Percentiles rank a stretch among this genome's conserved stretches.
These are phyloP conservation scores for Flaveria robusta DNA, from an alignment of 129 eudicot genomes.

Conservation along the genomic window DNA sequence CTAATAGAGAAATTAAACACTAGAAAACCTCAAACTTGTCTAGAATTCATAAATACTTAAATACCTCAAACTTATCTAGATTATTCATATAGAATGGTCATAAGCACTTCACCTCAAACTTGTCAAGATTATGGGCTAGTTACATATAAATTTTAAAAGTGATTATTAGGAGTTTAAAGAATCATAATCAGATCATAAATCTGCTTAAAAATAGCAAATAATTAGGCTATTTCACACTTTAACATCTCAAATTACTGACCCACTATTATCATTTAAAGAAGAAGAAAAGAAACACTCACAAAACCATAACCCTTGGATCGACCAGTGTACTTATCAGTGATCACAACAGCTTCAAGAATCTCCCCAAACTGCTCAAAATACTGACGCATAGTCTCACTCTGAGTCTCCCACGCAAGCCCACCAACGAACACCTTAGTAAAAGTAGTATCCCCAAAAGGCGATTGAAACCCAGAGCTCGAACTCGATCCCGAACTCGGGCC, in stretches of 20 bases:
- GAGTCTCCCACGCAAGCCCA: conserved; percentile 99
- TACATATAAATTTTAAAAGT: not conserved
- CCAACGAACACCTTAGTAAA: conserved; percentile 92
- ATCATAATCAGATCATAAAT: conserved; percentile 1
- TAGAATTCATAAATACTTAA: too few relatives aligned
- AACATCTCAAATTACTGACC: not conserved
- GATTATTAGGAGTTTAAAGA: not conserved
- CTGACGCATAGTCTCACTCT: conserved; percentile 78
- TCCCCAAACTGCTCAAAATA: conserved; percentile 94
- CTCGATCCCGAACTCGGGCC: conserved; percentile 66
- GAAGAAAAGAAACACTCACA: conserved; percentile 56
- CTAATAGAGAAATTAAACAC: not conserved
- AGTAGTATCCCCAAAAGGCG: conserved; percentile 91
- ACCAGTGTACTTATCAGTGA: conserved; percentile 90
- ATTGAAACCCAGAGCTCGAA: conserved; percentile 67
- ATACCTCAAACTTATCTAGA: not conserved
- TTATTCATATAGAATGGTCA: not conserved
- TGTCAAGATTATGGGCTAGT: not conserved
- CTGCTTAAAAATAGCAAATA: not conserved
- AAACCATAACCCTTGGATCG: conserved; percentile 97
- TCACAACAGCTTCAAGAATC: conserved; percentile 96
- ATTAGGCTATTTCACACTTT: not conserved
- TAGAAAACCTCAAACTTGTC: not conserved
- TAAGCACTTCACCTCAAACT: not conserved
- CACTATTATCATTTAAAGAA: not conserved